Base-by-base conservation (phyloP, 1,284 basidiomycete species). In the Prillingera fragicola region DNA sequence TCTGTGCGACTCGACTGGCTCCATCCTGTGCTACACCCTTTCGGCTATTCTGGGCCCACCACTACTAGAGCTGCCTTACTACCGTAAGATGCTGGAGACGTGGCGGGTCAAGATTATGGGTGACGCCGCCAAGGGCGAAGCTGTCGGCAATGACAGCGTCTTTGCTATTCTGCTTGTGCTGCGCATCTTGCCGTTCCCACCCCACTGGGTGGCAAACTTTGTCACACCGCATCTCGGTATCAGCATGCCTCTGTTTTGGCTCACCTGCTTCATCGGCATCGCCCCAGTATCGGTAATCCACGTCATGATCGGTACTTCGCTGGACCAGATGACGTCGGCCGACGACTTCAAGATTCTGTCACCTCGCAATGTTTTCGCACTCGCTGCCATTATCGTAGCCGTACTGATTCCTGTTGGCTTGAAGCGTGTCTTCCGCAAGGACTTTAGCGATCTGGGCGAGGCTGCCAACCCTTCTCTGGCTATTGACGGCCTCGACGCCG, bases 151-250 rank as follows among this genome's bases (percentile, higher is more conserved):
- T 62, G 63, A 64, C 43, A 65, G 65, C 29, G 57, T 72, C 13
- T 70, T 70, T 44, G 62, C 85, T 18, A 95, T 94, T 70, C 80
- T 97, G 54, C 86, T 97, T 66, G 82, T 97, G 17, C 76, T 95
- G 25, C 57, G 76, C 54, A 96, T 98, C 60, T 87, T 91, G 12
- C 94, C 94, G 0, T 78, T 97, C 14, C 78, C 78, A 0, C 94
- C 94, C 4, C 94, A 98, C 65, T 95, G 91, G 90, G 82, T 94
- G 40, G 83, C 96, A 57, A 97, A 97, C 70, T 79, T 96, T 43
- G 75, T 96, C 13, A 85, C 88, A 41, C 94, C 94, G 0, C 94
- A 98, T 63, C 79, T 98, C 13, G 89, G 90, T 17, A 94, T 98
- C 54, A 78, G 80, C 3, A 70, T 92, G 39, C 67, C 82, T 15